Base-by-base conservation (phyloP, 2,329 filamentous ascomycete genomes). In the Penicillium polonicum region DNA sequence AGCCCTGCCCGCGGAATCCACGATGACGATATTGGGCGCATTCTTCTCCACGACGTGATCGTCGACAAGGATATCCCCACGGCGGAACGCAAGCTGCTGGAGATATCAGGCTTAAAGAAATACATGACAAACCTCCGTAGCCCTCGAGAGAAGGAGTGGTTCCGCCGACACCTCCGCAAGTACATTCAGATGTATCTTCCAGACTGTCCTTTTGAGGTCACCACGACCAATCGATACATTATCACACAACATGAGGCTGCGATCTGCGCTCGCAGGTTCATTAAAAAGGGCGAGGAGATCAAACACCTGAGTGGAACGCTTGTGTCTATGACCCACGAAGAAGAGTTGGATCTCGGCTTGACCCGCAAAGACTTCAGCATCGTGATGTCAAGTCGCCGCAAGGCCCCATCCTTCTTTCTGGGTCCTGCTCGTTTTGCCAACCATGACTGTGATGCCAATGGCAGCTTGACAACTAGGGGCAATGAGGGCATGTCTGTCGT, bases 401-500 rank as follows among this genome's bases (percentile, higher is more conserved):
- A 96, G 76, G 88, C 88, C 60, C 89, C 92, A 31, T 96, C 91
- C 51, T 80, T 99, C 42, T 97, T 99, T 72, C 87, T 99, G 72
- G 94, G 94, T 0, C 95, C 94, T 8, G 94, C 94, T 35, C 87
- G 94, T 50, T 97, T 99, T 73, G 92, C 94, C 27, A 99, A 99
- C 71, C 94, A 99, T 76, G 94, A 99, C 74, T 99, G 94, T 77
- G 84, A 89, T 65, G 91, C 94, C 33, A 99, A 97, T 78, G 92
- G 92, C 9, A 85, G 88, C 70, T 83, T 99, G 44, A 88, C 90
- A 66, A 97, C 91, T 36, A 89, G 86, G 36, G 91, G 92, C 45
- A 85, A 88, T 56, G 87, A 92, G 57, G 91, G 91, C 36, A 97
- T 99, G 79, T 90, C 95, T 70, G 92, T 99, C 56, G 85, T 96